Percentiles rank a stretch among this genome's conserved stretches.
phyloP scores from a whole-genome alignment of 768 basidiomycete species.

The Pleurotus platypus region DNA sequence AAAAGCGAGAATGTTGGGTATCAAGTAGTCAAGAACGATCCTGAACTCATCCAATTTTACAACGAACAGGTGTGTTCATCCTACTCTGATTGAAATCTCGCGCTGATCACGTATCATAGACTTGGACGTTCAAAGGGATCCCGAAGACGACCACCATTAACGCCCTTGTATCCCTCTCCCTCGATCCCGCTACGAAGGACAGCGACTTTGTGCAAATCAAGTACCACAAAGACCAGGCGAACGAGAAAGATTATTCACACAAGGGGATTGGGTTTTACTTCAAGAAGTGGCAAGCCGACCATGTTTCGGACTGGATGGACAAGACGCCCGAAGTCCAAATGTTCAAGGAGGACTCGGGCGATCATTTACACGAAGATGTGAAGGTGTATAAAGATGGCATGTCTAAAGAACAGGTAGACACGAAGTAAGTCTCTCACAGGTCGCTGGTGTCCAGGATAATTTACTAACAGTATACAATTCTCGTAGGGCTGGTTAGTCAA shows the following conservation, averaged over 20 bases:
- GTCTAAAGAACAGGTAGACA: neutral
- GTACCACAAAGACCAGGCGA: conserved; percentile 37
- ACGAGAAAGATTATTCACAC: conserved; percentile 39
- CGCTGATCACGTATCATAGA: conserved; percentile 12
- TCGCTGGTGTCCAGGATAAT: no score
- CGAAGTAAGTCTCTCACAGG: neutral
- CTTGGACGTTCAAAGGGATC: conserved; percentile 35
- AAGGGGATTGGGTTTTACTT: conserved; percentile 35
- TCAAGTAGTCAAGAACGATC: conserved; percentile 31
- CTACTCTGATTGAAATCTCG: neutral
- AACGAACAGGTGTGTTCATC: conserved; percentile 30
- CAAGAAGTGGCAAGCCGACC: conserved; percentile 37
- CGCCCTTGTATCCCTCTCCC: conserved; percentile 33
- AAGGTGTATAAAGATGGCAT: conserved; percentile 2
- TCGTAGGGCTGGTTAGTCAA: no score
- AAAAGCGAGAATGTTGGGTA: conserved; percentile 30
- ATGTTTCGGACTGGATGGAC: conserved; percentile 16
- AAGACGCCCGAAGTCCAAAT: conserved; percentile 17
- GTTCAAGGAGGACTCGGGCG: conserved; percentile 14
- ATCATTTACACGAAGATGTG: neutral
- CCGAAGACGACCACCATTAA: conserved; percentile 36
- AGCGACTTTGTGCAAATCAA: conserved; percentile 35
- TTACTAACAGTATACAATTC: no score
- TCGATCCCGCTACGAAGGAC: conserved; percentile 34
- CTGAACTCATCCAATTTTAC: conserved; percentile 37